These are phyloP conservation scores for Fraxinus americana DNA, from an alignment of 257 asterid species.

Conservation along the genomic window DNA sequence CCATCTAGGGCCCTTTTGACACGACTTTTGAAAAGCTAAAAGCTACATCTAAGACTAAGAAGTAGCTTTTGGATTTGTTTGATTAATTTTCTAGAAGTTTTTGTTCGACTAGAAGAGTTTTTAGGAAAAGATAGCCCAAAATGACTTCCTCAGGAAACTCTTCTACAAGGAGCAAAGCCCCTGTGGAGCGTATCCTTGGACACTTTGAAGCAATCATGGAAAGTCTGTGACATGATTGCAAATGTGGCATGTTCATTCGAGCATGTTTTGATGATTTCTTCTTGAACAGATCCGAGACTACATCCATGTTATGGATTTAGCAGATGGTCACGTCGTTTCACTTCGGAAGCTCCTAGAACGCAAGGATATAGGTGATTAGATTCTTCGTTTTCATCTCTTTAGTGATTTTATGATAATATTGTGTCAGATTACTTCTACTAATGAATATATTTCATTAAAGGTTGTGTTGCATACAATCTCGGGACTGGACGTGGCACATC, in stretches of 20 bases:
- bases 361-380: constrained; percentile 56
- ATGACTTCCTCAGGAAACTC: too few species aligned
- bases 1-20: too few species aligned
- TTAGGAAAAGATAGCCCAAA: too few species aligned
- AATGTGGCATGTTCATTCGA: background rate
- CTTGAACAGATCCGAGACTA: constrained; percentile 79
- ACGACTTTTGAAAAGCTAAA: too few species aligned
- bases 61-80: too few species aligned
- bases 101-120: too few species aligned
- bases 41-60: too few species aligned
- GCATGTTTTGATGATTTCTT: constrained; percentile 11
- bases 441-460: constrained; percentile 34
- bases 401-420: background rate
- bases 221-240: background rate
- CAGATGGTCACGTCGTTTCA: constrained; percentile 94
- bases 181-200: too few species aligned
- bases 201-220: background rate
- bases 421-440: constrained; percentile 6
- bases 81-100: too few species aligned
- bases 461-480: constrained; percentile 87
- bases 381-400: background rate
- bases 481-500: constrained; percentile 93
- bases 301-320: constrained; percentile 98
- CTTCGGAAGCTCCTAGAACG: constrained; percentile 67
- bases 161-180: too few species aligned